Conservation (phyloP, 2,329 filamentous ascomycete genomes). For the Penicillium sp. region DNA sequence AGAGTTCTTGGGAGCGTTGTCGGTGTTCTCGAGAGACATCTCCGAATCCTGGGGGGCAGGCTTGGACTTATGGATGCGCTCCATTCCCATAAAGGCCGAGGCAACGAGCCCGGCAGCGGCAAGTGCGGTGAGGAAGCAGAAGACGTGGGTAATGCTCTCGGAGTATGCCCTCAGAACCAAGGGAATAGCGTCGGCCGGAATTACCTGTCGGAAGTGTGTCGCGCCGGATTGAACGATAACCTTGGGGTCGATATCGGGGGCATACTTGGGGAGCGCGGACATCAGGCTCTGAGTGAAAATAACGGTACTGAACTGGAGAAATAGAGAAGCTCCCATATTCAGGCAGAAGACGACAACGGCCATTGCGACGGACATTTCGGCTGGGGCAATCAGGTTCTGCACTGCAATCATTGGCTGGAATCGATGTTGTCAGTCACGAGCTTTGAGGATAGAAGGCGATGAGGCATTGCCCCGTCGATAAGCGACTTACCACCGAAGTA, state of each 20-base stretch:
- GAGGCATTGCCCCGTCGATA: background rate
- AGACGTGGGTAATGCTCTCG: background rate
- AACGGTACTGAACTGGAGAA: background rate
- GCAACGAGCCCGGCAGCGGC: background rate
- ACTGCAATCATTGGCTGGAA: background rate
- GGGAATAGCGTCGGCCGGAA: background rate
- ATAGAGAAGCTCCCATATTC: background rate
- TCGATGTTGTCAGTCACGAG: background rate
- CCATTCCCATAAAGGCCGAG: background rate
- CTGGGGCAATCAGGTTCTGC: background rate
- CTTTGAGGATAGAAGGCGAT: background rate
- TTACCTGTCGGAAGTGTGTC: background rate
- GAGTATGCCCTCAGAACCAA: background rate
- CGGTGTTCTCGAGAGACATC: background rate
- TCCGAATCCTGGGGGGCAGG: background rate
- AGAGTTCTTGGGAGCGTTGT: background rate
- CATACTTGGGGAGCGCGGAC: background rate
- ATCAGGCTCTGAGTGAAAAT: background rate
- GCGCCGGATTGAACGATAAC: background rate
- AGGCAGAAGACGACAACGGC: background rate
- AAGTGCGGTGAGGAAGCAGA: background rate
- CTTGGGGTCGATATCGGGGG: background rate
- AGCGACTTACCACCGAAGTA: background rate
- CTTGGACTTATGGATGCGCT: background rate
- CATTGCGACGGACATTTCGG: background rate